Evolutionary conservation across 2,329 filamentous ascomycete genomes (phyloP).

Genomic region (Microthyrium microscopicum): DNA sequence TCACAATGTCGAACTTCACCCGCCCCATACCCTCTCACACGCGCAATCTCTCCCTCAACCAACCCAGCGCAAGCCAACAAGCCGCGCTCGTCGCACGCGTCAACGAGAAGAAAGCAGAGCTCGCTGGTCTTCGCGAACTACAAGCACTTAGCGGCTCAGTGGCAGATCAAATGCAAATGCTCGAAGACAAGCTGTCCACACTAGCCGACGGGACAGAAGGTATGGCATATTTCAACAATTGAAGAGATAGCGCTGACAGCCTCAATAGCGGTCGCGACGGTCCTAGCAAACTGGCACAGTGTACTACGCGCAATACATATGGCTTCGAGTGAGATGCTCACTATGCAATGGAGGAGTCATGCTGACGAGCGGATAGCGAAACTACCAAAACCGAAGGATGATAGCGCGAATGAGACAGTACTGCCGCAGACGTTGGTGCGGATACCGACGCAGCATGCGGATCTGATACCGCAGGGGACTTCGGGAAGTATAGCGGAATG

Average conservation of each 20-base stretch:
- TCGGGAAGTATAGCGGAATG: slow-evolving; percentile 11
- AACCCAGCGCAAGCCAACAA: slow-evolving; percentile 45
- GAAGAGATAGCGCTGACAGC: slow-evolving; percentile 8
- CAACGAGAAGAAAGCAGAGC: slow-evolving; percentile 70
- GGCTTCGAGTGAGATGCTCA: slow-evolving; percentile 50
- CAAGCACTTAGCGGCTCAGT: slow-evolving; percentile 64
- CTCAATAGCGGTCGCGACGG: slow-evolving; percentile 56
- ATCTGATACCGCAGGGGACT: slow-evolving; percentile 14
- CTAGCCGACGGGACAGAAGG: slow-evolving; percentile 71
- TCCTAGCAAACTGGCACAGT: slow-evolving; percentile 76
- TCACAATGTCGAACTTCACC: too few relatives aligned
- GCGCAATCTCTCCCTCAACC: slow-evolving; percentile 25
- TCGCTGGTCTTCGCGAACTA: slow-evolving; percentile 62
- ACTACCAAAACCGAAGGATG: slow-evolving; percentile 43
- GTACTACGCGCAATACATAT: slow-evolving; percentile 72
- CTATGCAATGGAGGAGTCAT: neutral
- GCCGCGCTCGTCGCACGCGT: slow-evolving; percentile 58
- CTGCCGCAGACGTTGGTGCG: slow-evolving; percentile 64
- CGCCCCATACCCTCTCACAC: slow-evolving; percentile 39
- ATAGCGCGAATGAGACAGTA: slow-evolving; percentile 26
- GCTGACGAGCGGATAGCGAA: slow-evolving; percentile 36
- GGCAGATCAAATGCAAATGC: slow-evolving; percentile 64
- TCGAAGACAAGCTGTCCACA: slow-evolving; percentile 63
- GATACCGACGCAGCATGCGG: slow-evolving; percentile 60
- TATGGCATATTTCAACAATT: slow-evolving; percentile 18